Evolutionary conservation across 1,284 basidiomycete genomes (phyloP).

Genomic region (Puccinia polysora): DNA sequence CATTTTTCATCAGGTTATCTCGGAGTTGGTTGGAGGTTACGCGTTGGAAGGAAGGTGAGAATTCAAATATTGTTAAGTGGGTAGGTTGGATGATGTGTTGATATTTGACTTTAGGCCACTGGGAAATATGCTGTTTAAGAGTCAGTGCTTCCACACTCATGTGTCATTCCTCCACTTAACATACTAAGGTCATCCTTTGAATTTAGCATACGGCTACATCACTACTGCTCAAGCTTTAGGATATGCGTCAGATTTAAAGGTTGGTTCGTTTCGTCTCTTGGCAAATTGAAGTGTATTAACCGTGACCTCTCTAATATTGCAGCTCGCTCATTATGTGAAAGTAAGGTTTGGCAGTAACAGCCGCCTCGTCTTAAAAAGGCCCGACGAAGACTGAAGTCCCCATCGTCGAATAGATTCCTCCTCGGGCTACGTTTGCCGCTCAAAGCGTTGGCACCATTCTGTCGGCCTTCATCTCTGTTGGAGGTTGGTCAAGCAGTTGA

Average conservation of each 20-base stretch:
- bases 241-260: slow-evolving; percentile 39
- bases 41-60: slow-evolving; percentile 24
- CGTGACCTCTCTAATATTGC: too few relatives aligned
- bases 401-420: slow-evolving; percentile 13
- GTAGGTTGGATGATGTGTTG: background rate
- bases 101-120: slow-evolving; percentile 5
- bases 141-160: slow-evolving; percentile 6
- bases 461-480: slow-evolving; percentile 27
- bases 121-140: slow-evolving; percentile 42
- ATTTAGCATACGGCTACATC: slow-evolving; percentile 40
- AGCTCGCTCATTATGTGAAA: slow-evolving; percentile 43
- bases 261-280: background rate
- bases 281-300: background rate
- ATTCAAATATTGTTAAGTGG: too few relatives aligned
- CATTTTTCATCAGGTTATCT: slow-evolving; percentile 14
- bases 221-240: slow-evolving; percentile 37
- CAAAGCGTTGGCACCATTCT: slow-evolving; percentile 36
- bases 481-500: background rate
- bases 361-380: background rate
- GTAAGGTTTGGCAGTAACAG: background rate
- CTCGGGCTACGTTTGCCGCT: slow-evolving; percentile 25
- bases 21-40: slow-evolving; percentile 41
- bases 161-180: background rate
- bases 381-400: background rate
- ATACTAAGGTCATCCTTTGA: background rate